These are phyloP conservation scores for Glycine soja DNA, from an alignment of 306 rosid species.

Conservation along the genomic window DNA sequence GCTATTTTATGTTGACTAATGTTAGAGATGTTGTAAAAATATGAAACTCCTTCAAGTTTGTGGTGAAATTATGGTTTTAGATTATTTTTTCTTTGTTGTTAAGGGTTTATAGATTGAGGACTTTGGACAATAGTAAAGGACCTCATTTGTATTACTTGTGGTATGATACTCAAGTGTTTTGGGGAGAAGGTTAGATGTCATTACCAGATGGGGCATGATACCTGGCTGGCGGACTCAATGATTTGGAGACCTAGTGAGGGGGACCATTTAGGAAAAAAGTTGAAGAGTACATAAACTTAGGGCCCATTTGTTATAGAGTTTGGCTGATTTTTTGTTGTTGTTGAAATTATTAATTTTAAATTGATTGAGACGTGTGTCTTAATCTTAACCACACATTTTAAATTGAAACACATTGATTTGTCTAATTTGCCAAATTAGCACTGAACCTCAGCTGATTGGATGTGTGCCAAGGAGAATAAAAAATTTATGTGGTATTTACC, in stretches of 20 bases:
- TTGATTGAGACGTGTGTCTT: not conserved
- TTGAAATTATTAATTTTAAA: not conserved
- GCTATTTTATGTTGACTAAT: slow-evolving; percentile 5
- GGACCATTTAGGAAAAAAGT: not conserved
- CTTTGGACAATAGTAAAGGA: not conserved
- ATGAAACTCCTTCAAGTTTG: not conserved
- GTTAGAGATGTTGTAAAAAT: not conserved
- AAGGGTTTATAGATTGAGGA: not conserved
- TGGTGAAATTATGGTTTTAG: not conserved
- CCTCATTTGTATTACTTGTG: not conserved
- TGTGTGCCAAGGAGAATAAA: not conserved
- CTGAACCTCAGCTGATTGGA: not conserved
- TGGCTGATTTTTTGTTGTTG: not conserved
- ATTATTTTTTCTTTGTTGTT: not conserved
- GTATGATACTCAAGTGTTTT: not conserved
- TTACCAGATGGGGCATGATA: no score
- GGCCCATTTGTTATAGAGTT: not conserved
- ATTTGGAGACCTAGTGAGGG: not conserved
- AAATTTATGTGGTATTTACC: no score
- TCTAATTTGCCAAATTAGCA: no score
- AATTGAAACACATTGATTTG: no score
- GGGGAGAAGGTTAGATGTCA: not conserved
- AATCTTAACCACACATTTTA: not conserved
- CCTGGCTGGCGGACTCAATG: no score
- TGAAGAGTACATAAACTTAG: not conserved